These are phyloP conservation scores for Dictyophora rubrovolvata DNA, from an alignment of 768 basidiomycete genomes.

Conservation along the genomic window DNA sequence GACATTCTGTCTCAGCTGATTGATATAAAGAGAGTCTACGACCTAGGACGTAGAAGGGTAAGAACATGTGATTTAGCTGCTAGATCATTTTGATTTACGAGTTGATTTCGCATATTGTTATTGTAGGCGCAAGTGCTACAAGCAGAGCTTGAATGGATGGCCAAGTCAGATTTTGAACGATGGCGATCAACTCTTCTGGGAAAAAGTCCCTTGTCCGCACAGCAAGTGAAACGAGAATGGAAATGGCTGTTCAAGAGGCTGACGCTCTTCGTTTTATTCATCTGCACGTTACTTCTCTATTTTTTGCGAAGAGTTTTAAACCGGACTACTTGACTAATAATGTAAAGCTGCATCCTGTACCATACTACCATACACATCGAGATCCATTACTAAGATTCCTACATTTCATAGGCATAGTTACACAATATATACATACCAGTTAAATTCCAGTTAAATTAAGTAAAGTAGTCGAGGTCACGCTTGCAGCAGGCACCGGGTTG, in stretches of 20 bases:
- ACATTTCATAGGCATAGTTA: too few relatives aligned
- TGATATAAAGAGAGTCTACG: not conserved
- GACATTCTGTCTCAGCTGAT: not conserved
- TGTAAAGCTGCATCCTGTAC: not conserved
- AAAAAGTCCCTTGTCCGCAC: conserved; percentile 3
- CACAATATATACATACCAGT: too few relatives aligned
- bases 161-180: conserved; percentile 6
- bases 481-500: too few relatives aligned
- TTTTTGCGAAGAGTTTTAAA: not conserved
- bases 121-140: conserved; percentile 2
- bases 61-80: not conserved
- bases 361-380: not conserved
- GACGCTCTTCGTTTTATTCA: not conserved
- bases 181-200: conserved; percentile 9
- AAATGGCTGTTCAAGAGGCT: not conserved
- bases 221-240: conserved; percentile 9
- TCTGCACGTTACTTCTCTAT: not conserved
- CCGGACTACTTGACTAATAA: not conserved
- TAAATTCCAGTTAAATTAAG: too few relatives aligned
- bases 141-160: conserved; percentile 4
- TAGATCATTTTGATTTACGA: not conserved
- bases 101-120: not conserved
- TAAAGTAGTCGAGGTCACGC: too few relatives aligned
- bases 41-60: conserved; percentile 4
- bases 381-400: too few relatives aligned